phyloP scores from a whole-genome alignment of 2,329 filamentous ascomycete genomes.

The Aureobasidium sp. region DNA sequence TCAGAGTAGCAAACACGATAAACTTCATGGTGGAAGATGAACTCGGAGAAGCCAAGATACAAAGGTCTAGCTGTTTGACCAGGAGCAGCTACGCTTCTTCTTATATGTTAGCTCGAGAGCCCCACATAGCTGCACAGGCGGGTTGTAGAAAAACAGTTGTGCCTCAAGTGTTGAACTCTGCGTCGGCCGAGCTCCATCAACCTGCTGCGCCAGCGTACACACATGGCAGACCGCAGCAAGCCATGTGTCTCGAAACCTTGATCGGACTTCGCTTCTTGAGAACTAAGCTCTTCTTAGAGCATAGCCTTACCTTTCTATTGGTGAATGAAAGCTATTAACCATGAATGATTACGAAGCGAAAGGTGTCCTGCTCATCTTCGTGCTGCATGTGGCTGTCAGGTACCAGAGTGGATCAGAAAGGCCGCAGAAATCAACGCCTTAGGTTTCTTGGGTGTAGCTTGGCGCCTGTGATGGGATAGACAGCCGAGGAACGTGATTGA shows the following conservation, averaged over 20 bases:
- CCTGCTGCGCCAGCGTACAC: neutral
- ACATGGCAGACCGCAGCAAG: neutral
- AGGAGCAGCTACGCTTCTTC: neutral
- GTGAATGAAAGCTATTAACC: neutral
- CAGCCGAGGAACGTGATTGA: constrained; percentile 7
- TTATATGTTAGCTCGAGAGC: neutral
- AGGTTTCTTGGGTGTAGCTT: neutral
- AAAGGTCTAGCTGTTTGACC: neutral
- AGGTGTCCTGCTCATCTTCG: neutral
- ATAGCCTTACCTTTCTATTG: neutral
- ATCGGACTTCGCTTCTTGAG: neutral
- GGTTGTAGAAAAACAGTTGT: neutral
- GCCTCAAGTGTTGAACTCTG: neutral
- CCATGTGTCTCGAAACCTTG: constrained; percentile 1
- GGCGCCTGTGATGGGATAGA: constrained; percentile 1
- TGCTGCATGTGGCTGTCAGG: neutral
- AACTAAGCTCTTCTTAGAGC: neutral
- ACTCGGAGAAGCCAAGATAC: neutral
- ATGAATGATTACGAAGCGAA: neutral
- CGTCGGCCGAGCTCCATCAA: neutral
- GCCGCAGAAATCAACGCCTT: neutral
- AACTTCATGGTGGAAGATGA: neutral
- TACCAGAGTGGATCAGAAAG: neutral
- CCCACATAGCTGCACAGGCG: neutral
- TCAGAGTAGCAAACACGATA: neutral